Base-by-base conservation (phyloP, 2,329 filamentous ascomycete species). In the Endocalyx cinctus region DNA sequence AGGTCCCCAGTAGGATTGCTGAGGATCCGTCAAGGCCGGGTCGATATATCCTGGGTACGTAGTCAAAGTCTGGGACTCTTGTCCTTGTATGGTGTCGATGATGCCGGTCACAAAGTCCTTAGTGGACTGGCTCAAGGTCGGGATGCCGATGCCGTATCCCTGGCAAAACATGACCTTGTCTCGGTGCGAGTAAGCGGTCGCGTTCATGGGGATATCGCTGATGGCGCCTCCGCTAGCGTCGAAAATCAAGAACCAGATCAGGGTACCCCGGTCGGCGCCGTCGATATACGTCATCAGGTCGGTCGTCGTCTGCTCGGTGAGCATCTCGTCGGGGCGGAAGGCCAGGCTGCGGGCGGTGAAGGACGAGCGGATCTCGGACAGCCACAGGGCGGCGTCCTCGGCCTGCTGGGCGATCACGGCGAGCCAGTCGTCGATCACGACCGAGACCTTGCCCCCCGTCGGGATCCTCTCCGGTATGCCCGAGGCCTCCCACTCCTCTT, bases 31-130 rank as follows among this genome's bases (percentile, higher is more conserved):
- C 20, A 80, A 48, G 5, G 53, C 53, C 2, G 67, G 67, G 47
- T 82, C 77, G 3, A 83, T 70, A 42, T 82, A 83, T 3, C 78
- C 79, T 0, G 78, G 69, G 52, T 83, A 84, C 1, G 74, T 71
- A 10, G 70, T 71, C 28, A 65, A 54, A 0, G 59, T 60, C 3
- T 58, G 51, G 2, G 60, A 51, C 10, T 63, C 59, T 5, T 62
- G 54, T 5, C 47, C 46, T 22, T 52, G 50, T 23, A 76, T 63
- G 17, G 46, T 60, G 10, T 57, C 40, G 47, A 77, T 69, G 28
- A 82, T 59, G 5, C 67, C 69, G 12, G 62, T 57, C 25, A 80
- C 50, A 34, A 81, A 80, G 1, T 57, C 45, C 34, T 60, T 66
- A 2, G 70, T 74, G 10, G 56, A 60, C n/a, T 60, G 41, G 2